Base-by-base conservation (phyloP, 2,329 filamentous ascomycete genomes). In the Hypoxylon sp. region DNA sequence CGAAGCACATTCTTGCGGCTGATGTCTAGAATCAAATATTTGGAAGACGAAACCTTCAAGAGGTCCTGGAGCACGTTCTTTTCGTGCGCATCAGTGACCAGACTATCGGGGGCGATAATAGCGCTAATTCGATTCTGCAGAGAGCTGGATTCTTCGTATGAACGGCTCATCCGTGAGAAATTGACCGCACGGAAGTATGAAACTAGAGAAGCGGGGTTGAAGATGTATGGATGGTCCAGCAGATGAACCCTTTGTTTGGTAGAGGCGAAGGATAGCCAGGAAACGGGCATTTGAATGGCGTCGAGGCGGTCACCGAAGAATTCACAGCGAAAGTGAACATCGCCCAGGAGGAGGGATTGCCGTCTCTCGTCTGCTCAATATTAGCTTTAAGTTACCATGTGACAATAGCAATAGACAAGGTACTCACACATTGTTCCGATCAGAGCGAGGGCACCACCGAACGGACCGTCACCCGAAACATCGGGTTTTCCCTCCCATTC, bases 181-280 rank as follows among this genome's bases (percentile, higher is more conserved):
- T 96, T 97, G 64, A 96, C 86, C 3, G 90, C 84, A 12, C 93
- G 86, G 68, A 97, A 97, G 67, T 91, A 96, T 0, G 84, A 85
- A 2, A 96, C 87, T 2, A 96, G 74, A 1, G 84, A 83, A 0
- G 86, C 79, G 0, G 86, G 80, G 13, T 81, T 84, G 63, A 97
- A 96, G 0, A 97, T 77, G 65, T 88, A 95, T 0, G 90, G 84
- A 57, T 88, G 90, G 51, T 91, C 86, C 3, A 97, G 75, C 0
- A 97, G 74, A 69, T 97, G 91, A 15, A 86, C 74, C 19, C 76
- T 82, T 60, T 85, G 84, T 51, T 78, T 83, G 21, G 83, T 86
- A 0, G 81, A 75, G 2, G 73, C 74, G 53, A 83, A 86, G 3
- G 80, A 77, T 42, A 87, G 70, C 89, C 86, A 96, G 37, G 84